Base-by-base conservation (phyloP, 768 basidiomycete species). In the Scleroderma citrinum region DNA sequence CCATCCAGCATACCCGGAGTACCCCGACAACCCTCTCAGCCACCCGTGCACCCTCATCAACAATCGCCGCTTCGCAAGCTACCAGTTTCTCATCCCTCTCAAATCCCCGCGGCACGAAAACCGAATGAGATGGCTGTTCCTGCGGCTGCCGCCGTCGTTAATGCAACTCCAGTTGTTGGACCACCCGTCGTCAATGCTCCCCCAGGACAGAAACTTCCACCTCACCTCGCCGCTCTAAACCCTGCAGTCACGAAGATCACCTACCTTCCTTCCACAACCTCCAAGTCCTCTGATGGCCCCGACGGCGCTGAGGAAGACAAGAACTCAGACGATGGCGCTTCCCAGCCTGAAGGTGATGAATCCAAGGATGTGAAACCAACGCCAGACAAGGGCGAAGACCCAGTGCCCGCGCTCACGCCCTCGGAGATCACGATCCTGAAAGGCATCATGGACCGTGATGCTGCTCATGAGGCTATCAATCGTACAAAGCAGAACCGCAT, bases 401-500 rank as follows among this genome's bases (percentile, higher is more conserved):
- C 64, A 2, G 37, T 66, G 0, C 50, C 45, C 14, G 11, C 2
- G 2, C 64, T 78, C 46, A 48, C 57, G 3, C 60, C 69, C 2
- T 50, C 47, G 3, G 70, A 76, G 52, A 68, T 71, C 24, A 2
- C 44, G 0, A 29, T 62, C 1, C 57, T 77, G 40, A 65, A 66
- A 48, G 51, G 38, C 2, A 66, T 73, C 61, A 67, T 75, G 57
- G 65, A 50, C 6, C 61, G 50, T 30, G 77, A 78, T 47, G 44
- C 55, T 5, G 58, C 64, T 1, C 83, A 87, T 54, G 80, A 84
- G 29, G 66, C 56, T 5, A 59, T 69, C 7, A 72, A 70, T 52
- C 71, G 72, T 45, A 65, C 63, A 43, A 82, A 80, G 75, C 73
- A 76, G 48, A 70, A 70, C 17, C 71, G 79, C 21, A 76, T 78